Conservation (phyloP, 2,329 filamentous ascomycete species). For the Fusarium liriodendri region DNA sequence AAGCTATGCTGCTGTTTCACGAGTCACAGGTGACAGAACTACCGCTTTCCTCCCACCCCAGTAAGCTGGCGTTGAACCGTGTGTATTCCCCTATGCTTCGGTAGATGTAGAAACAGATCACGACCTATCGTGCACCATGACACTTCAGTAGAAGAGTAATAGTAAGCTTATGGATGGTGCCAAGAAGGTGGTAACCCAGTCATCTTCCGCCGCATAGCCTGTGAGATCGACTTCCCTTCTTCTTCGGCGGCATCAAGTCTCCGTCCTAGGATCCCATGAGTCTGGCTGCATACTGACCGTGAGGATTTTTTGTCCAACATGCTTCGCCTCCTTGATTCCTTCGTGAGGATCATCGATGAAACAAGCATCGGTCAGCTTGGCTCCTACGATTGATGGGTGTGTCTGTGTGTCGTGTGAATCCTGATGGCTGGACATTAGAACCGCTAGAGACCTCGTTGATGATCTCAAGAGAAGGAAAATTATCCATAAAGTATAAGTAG, state of each 20-base stretch:
- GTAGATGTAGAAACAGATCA: background rate
- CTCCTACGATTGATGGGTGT: background rate
- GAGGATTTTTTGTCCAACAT: background rate
- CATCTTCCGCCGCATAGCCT: background rate
- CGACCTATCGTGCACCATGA: background rate
- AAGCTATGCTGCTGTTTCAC: background rate
- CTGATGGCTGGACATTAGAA: rapidly evolving
- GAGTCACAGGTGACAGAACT: background rate
- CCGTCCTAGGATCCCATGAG: background rate
- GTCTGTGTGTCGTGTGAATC: background rate
- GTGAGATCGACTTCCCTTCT: background rate
- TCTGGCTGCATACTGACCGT: background rate
- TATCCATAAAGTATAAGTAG: background rate
- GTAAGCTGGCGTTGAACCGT: background rate
- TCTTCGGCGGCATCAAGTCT: background rate
- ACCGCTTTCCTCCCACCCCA: background rate
- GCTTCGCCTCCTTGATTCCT: background rate
- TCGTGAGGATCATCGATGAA: background rate
- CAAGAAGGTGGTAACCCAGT: background rate
- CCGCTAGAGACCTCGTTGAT: background rate
- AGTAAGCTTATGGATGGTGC: background rate
- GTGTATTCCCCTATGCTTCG: background rate
- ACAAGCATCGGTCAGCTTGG: background rate
- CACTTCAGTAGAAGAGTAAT: background rate
- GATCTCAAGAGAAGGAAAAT: background rate